A percentile compares a stretch with the other conserved stretches of the same genome.
phyloP scores from a whole-genome alignment of 2,329 filamentous ascomycete genomes.

The Sphaerulina populicola region DNA sequence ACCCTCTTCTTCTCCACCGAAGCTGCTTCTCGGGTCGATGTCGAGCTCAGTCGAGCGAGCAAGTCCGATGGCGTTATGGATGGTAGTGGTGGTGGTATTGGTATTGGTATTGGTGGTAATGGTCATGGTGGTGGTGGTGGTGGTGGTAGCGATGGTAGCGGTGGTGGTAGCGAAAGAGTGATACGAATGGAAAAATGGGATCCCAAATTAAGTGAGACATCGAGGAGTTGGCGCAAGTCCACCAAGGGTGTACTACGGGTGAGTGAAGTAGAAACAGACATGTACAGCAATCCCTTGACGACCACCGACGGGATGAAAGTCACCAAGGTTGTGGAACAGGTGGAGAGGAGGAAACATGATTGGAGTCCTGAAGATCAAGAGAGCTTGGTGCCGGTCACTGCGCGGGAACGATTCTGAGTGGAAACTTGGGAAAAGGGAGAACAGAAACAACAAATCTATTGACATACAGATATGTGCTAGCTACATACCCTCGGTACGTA shows the following conservation, averaged over 20 bases:
- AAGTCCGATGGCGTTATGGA: conserved; percentile 1
- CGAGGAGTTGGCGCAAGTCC: background rate
- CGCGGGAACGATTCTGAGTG: background rate
- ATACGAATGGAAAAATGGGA: background rate
- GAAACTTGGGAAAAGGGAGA: too few relatives aligned
- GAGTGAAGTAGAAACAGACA: background rate
- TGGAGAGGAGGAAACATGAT: background rate
- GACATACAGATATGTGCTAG: conserved; percentile 1
- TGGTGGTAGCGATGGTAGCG: too few relatives aligned
- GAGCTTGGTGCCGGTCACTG: background rate
- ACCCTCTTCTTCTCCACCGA: conserved; percentile 8
- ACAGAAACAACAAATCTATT: background rate
- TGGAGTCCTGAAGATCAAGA: conserved; percentile 2
- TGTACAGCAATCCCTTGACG: background rate
- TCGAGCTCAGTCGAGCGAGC: conserved; percentile 3
- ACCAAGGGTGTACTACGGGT: background rate
- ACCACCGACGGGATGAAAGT: conserved; percentile 2
- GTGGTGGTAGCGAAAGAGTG: background rate
- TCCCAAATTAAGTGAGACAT: background rate
- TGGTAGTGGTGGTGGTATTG: too few relatives aligned
- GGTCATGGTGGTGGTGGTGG: background rate
- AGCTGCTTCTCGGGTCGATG: background rate
- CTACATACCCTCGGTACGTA: too few relatives aligned
- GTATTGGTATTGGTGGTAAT: too few relatives aligned
- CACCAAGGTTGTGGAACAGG: conserved; percentile 9